These are phyloP conservation scores for Rosa multiflora DNA, from an alignment of 306 rosid species.

Conservation along the genomic window DNA sequence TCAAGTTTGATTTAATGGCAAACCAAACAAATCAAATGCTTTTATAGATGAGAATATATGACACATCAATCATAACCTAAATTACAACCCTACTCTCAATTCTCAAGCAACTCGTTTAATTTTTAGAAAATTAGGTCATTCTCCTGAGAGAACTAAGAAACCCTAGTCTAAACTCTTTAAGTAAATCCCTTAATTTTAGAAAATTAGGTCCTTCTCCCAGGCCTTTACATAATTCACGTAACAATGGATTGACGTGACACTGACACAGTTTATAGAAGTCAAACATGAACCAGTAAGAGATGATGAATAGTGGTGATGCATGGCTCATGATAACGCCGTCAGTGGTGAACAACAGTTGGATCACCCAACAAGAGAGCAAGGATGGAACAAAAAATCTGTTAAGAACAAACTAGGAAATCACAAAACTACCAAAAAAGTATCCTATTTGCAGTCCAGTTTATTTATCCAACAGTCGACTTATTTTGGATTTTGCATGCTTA, in stretches of 20 bases:
- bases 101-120: neutral
- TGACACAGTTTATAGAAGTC: neutral
- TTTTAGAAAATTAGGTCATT: neutral
- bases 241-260: neutral
- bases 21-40: neutral
- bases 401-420: neutral
- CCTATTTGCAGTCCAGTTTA: neutral
- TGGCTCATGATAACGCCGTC: neutral
- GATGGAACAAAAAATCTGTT: neutral
- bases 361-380: neutral
- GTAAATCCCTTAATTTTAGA: neutral
- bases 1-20: slow-evolving; percentile 1
- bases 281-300: neutral
- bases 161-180: neutral
- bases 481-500: neutral
- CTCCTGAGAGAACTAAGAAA: neutral
- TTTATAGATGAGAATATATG: neutral
- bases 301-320: slow-evolving; percentile 1
- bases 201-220: neutral
- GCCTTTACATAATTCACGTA: neutral
- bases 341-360: neutral
- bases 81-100: neutral
- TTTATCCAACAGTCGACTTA: neutral
- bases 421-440: neutral
- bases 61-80: neutral